phyloP scores from a whole-genome alignment of 805 yeast genomes.

The Saturnispora hagleri region DNA sequence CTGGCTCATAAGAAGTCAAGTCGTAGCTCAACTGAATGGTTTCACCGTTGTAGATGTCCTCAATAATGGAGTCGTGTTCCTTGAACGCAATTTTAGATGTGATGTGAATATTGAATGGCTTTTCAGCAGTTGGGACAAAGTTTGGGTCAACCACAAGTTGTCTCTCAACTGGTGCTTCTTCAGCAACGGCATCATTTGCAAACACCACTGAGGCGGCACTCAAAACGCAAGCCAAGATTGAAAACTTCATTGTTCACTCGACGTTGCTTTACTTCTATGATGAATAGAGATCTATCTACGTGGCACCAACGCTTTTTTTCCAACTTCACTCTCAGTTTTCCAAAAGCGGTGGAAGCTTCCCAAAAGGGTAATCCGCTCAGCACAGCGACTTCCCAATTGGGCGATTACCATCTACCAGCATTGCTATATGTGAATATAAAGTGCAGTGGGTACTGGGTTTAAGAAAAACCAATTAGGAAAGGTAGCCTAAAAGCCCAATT shows the following conservation, averaged over 20 bases:
- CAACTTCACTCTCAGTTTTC: not conserved
- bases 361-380: not conserved
- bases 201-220: constrained; percentile 8
- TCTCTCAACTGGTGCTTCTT: constrained; percentile 9
- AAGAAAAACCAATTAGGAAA: not conserved
- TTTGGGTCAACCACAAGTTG: constrained; percentile 16
- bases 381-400: constrained; percentile 2
- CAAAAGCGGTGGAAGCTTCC: not conserved
- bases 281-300: not conserved
- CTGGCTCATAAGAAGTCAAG: constrained; percentile 45
- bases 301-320: not conserved
- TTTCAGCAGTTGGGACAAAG: constrained; percentile 28
- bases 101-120: constrained; percentile 38
- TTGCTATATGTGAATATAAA: not conserved
- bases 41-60: constrained; percentile 42
- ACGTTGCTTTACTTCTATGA: not conserved
- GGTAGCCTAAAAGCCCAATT: not conserved
- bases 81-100: constrained; percentile 33
- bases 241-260: constrained; percentile 7
- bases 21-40: constrained; percentile 41
- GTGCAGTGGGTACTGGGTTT: not conserved
- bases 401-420: not conserved
- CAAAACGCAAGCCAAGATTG: constrained; percentile 4
- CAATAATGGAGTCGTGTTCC: constrained; percentile 35
- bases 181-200: constrained; percentile 9